Percentiles rank a stretch among this genome's conserved stretches.
Conservation (phyloP, 768 basidiomycete species). For the Pilatotrama ljubarskyi region DNA sequence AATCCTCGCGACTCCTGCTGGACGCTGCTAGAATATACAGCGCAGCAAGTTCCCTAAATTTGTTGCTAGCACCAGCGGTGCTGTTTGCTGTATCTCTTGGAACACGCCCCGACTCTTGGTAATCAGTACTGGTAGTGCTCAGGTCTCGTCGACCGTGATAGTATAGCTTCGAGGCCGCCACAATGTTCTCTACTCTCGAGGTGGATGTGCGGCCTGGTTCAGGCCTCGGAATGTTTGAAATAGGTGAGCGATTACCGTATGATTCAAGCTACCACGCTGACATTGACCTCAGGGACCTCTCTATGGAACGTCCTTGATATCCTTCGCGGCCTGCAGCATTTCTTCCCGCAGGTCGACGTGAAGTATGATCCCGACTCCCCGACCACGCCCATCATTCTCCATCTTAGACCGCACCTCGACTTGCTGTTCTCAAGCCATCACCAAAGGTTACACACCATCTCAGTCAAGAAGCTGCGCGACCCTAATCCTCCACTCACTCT, state of each 20-base stretch:
- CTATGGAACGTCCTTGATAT: slow-evolving; percentile 76
- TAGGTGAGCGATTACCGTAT: slow-evolving; percentile 45
- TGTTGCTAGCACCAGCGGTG: too few relatives aligned
- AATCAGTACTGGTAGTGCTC: too few relatives aligned
- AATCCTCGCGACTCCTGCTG: not conserved
- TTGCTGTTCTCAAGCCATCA: slow-evolving; percentile 80
- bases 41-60: too few relatives aligned
- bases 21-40: too few relatives aligned
- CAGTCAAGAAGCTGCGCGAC: slow-evolving; percentile 65
- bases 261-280: not conserved
- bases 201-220: slow-evolving; percentile 74
- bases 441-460: slow-evolving; percentile 80
- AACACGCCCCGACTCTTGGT: too few relatives aligned
- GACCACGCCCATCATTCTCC: slow-evolving; percentile 73
- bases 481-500: slow-evolving; percentile 66
- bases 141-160: not conserved
- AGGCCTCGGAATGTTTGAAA: slow-evolving; percentile 77
- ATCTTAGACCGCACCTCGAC: slow-evolving; percentile 79
- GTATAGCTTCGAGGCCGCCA: not conserved
- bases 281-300: slow-evolving; percentile 55
- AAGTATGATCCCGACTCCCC: slow-evolving; percentile 78
- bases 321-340: slow-evolving; percentile 62
- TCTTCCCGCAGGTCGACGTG: slow-evolving; percentile 80
- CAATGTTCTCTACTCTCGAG: slow-evolving; percentile 70
- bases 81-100: too few relatives aligned